These are phyloP conservation scores for Epipyxis sp. DNA, from an alignment of 108 stramenopile species.

Conservation along the genomic window DNA sequence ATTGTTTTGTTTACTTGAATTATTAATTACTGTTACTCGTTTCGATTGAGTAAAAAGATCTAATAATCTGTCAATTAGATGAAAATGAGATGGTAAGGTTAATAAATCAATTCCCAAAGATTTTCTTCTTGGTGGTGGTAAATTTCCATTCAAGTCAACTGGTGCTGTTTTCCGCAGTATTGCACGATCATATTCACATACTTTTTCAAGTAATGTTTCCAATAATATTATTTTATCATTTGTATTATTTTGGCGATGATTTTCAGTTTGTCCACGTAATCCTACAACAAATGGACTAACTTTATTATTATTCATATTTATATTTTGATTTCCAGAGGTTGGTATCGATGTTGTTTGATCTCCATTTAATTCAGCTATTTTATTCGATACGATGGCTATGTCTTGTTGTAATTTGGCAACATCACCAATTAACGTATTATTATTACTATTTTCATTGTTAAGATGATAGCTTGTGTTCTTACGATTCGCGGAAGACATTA, in stretches of 20 bases:
- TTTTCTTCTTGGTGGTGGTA: background rate
- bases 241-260: background rate
- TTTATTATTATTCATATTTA: no score
- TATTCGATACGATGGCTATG: no score
- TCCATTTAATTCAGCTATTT: no score
- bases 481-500: no score
- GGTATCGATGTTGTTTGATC: no score
- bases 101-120: slow-evolving; percentile 6
- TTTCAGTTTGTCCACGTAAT: background rate
- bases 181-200: slow-evolving; percentile 12
- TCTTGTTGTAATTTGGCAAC: no score
- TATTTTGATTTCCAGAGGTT: no score
- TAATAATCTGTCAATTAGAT: slow-evolving; percentile 16
- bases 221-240: background rate
- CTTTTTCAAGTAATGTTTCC: background rate
- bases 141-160: background rate
- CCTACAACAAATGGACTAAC: background rate
- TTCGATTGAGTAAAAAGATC: slow-evolving; percentile 18
- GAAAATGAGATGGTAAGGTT: slow-evolving; percentile 24
- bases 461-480: no score
- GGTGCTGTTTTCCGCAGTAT: slow-evolving; percentile 22
- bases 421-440: no score
- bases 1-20: background rate
- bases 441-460: no score
- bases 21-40: background rate